Evolutionary conservation across 2,329 filamentous ascomycete species (phyloP), one percentile per base, ranked within the genome.

Genomic region (Domatiomyces catenatus): DNA sequence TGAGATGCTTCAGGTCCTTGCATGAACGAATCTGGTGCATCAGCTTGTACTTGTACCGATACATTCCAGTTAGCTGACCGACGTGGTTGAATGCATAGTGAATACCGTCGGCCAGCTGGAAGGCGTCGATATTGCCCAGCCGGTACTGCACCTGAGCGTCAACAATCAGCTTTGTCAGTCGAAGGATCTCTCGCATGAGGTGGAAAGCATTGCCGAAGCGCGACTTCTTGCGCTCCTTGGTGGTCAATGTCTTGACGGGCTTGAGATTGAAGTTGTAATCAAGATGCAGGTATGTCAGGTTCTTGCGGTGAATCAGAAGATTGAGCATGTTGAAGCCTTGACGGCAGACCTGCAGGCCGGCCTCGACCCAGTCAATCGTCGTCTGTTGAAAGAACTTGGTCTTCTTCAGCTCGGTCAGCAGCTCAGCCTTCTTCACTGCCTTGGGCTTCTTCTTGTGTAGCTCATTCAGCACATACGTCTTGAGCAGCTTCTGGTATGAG

Each of bases 371-470:
- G 66, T 98, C 92, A 56, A 98, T 96, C 7, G 87, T 94, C 2
- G 92, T 98, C 68, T 96, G 92, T 68, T 98, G 93, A 76, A 98
- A 98, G 72, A 98, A 98, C 64, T 98, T 98, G 46, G 92, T 98
- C 59, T 87, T 82, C 69, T 95, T 96, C 58, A 98, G 69, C 7
- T 87, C 93, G 60, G 80, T 81, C 65, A 96, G 77, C 52, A 98
- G 70, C 61, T 93, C 87, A 63, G 98, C 92, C 65, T 90, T 94
- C 71, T 89, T 94, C 59, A 94, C 83, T 3, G 92, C 86, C 73
- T 98, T 96, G 5, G 90, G 87, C 58, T 84, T 86, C 69, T 89
- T 93, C 72, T 90, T 93, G 69, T 98, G 93, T 46, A 98, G 75
- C 69, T 96, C 90, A 60, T 98, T 98, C 57, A 98, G 75, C 17